phyloP scores from a whole-genome alignment of 495 filamentous ascomycete species.

The Penicillium arizonense region DNA sequence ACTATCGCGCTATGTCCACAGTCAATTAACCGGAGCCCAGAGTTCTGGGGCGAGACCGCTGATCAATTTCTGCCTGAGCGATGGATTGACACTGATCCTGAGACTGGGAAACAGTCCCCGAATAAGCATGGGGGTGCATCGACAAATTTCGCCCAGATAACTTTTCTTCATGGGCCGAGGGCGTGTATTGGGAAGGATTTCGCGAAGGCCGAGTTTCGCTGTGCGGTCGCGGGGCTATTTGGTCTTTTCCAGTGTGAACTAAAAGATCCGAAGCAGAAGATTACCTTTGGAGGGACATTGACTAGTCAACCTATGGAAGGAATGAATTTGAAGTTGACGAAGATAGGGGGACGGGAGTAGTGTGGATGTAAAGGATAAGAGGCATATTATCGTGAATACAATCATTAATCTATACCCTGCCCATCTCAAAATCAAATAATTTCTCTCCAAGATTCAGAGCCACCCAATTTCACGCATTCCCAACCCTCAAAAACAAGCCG shows the following conservation, averaged over 20 bases:
- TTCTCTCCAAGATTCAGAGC: too few relatives aligned
- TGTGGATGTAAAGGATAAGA: neutral
- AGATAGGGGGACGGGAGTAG: constrained; percentile 59
- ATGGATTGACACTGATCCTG: constrained; percentile 40
- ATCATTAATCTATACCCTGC: too few relatives aligned
- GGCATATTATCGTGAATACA: too few relatives aligned
- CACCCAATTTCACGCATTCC: too few relatives aligned
- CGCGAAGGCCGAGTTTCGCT: constrained; percentile 34
- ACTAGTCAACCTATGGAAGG: constrained; percentile 63
- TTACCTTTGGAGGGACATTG: constrained; percentile 57
- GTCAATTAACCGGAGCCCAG: constrained; percentile 31
- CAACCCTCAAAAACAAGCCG: too few relatives aligned
- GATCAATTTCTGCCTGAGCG: constrained; percentile 41
- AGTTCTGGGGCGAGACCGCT: constrained; percentile 38
- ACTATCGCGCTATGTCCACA: constrained; percentile 36
- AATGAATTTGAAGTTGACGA: constrained; percentile 56
- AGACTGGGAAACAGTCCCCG: constrained; percentile 10
- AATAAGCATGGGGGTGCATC: constrained; percentile 33
- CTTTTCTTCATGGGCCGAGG: constrained; percentile 43
- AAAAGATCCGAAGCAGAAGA: constrained; percentile 52
- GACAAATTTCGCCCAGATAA: constrained; percentile 43
- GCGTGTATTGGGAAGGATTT: constrained; percentile 45
- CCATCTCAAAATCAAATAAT: too few relatives aligned
- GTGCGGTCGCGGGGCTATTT: constrained; percentile 29
- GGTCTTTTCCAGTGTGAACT: constrained; percentile 45